Conservation (phyloP, 768 basidiomycete species). For the Pisolithus orientalis region DNA sequence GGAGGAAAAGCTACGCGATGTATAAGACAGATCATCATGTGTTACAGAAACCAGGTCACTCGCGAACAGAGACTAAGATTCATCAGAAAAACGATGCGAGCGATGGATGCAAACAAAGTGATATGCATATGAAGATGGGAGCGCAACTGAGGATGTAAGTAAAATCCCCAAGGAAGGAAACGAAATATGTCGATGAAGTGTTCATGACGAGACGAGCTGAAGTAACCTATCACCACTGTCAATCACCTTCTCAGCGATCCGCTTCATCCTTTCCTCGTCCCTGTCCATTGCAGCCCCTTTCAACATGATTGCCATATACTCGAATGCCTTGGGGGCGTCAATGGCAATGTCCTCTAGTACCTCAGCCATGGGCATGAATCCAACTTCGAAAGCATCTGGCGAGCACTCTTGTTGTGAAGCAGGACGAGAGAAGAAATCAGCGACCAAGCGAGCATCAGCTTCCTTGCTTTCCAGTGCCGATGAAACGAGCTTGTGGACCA, state of each 20-base stretch:
- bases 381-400: constrained; percentile 61
- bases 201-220: constrained; percentile 43
- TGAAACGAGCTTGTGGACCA: constrained; percentile 72
- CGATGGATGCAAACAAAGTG: constrained; percentile 32
- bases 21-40: constrained; percentile 17
- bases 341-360: constrained; percentile 83
- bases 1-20: constrained; percentile 14
- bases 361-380: constrained; percentile 64
- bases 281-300: constrained; percentile 60
- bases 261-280: constrained; percentile 51
- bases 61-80: constrained; percentile 24
- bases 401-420: constrained; percentile 52
- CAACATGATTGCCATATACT: constrained; percentile 68
- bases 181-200: constrained; percentile 11
- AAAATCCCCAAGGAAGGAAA: constrained; percentile 6
- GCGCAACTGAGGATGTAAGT: background rate
- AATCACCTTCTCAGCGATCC: constrained; percentile 55
- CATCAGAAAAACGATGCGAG: constrained; percentile 17
- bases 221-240: constrained; percentile 52
- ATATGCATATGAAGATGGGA: constrained; percentile 22
- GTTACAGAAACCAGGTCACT: constrained; percentile 20
- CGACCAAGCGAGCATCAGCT: constrained; percentile 70
- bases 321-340: constrained; percentile 84
- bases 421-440: constrained; percentile 63
- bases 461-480: constrained; percentile 78